A percentile compares a stretch with the other conserved stretches of the same genome.
Evolutionary conservation across 129 eudicot species (phyloP).

Genomic region (Ambrosia trifida): DNA sequence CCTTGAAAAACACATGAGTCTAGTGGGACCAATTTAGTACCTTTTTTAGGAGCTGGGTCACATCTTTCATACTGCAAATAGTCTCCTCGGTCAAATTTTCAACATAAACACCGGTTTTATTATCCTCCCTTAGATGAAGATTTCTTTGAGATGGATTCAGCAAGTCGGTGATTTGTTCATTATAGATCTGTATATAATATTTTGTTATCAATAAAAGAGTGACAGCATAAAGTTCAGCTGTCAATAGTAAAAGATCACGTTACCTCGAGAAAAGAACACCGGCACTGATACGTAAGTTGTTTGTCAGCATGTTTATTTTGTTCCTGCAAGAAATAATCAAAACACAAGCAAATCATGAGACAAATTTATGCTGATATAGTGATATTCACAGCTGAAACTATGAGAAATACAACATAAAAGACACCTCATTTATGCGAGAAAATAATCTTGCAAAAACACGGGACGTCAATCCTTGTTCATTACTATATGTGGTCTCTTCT

Average conservation of each 20-base stretch:
- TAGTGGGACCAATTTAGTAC: slow-evolving; percentile 32
- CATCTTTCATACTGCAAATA: slow-evolving; percentile 68
- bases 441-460: slow-evolving; percentile 79
- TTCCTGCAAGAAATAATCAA: slow-evolving; percentile 48
- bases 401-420: background rate
- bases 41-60: slow-evolving; percentile 76
- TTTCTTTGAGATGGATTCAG: slow-evolving; percentile 80
- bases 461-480: slow-evolving; percentile 70
- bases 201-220: slow-evolving; percentile 18
- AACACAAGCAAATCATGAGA: slow-evolving; percentile 13
- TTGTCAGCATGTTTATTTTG: slow-evolving; percentile 73
- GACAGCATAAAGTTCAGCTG: background rate
- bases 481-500: slow-evolving; percentile 41
- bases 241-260: background rate
- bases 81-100: slow-evolving; percentile 84
- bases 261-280: slow-evolving; percentile 98
- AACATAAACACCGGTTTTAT: slow-evolving; percentile 87
- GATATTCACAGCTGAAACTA: background rate
- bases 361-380: background rate
- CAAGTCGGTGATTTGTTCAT: slow-evolving; percentile 94
- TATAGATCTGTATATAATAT: slow-evolving; percentile 70
- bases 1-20: background rate
- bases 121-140: slow-evolving; percentile 93
- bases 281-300: slow-evolving; percentile 84
- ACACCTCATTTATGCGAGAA: slow-evolving; percentile 76